These are phyloP conservation scores for Intubia oerlemansii DNA, from an alignment of 2,329 filamentous ascomycete species.

Conservation along the genomic window DNA sequence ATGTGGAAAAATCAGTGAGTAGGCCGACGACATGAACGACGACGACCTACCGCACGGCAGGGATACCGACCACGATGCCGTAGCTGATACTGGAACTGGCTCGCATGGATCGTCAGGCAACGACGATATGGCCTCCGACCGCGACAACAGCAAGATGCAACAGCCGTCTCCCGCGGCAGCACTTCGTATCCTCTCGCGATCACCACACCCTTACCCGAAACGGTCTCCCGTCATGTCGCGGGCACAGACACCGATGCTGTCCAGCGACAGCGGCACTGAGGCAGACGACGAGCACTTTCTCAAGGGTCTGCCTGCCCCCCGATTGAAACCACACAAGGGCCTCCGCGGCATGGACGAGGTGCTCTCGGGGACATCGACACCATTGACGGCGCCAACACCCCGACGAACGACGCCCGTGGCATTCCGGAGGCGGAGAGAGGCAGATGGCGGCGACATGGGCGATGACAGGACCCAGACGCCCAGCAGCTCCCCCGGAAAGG, in stretches of 20 bases:
- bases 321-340: conserved; percentile 53
- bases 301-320: conserved; percentile 66
- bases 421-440: too few species aligned
- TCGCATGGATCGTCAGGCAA: not conserved
- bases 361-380: conserved; percentile 34
- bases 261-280: conserved; percentile 82
- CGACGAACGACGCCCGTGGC: too few species aligned
- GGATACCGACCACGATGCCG: too few species aligned
- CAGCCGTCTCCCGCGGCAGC: not conserved
- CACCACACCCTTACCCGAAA: conserved; percentile 40
- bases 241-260: conserved; percentile 33
- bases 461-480: too few species aligned
- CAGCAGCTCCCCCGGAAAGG: too few species aligned
- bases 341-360: conserved; percentile 38
- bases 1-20: too few species aligned
- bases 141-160: not conserved
- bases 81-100: too few species aligned
- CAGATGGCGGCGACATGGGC: too few species aligned
- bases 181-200: conserved; percentile 29
- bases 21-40: too few species aligned
- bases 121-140: not conserved
- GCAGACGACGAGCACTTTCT: conserved; percentile 86
- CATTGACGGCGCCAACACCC: conserved; percentile 31
- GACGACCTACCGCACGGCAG: too few species aligned
- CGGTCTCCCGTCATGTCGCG: conserved; percentile 1